Base-by-base conservation (phyloP, 208 protist species). In the Acanthamoeba lenticulata region DNA sequence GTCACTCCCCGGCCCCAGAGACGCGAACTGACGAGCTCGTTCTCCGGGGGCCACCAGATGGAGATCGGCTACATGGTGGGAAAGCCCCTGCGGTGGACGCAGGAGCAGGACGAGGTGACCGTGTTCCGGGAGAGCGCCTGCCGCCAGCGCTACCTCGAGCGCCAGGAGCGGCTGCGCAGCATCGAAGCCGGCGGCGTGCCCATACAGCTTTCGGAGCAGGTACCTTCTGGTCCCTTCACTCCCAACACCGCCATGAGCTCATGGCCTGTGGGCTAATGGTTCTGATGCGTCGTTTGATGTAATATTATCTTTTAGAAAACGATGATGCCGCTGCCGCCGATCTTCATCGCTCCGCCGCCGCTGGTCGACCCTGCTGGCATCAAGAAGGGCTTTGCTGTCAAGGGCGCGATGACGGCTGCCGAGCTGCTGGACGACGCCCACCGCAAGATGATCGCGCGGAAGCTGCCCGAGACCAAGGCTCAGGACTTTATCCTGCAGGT, bases 101-200 rank as follows among this genome's bases (percentile, higher is more conserved):
- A 89, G 45, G 79, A 89, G n/a, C 79, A 89, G 52, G 79, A 89
- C 36, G 79, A 89, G 29, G 52, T 89, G 1, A 89, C 79, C 17
- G 52, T 89, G 32, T 89, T 89, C 52, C 44, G 79, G 19, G 47
- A 89, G 52, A 89, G 52, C 11, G 52, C 52, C 6, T 89, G 79
- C 36, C 44, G 79, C 9, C 52, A 89, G 38, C 44, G 79, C 47
- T 89, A 89, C 32, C 44, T 89, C 42, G 79, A 89, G 79, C 44
- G 79, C 4, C 79, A 89, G 52, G 79, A 89, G 52, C 44, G 79
- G 19, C 79, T 89, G 44, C 44, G 52, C 32, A 89, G 52, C n/a
- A 89, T 89, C 32, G 52, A 89, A 34, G 79, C 79, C 32, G 79
- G 79, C 24, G 79, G 79, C 38, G 79, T 89, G 32, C 79, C 79